Conservation (phyloP, 2,329 filamentous ascomycete genomes). For the Dryadomyces quercivorus region DNA sequence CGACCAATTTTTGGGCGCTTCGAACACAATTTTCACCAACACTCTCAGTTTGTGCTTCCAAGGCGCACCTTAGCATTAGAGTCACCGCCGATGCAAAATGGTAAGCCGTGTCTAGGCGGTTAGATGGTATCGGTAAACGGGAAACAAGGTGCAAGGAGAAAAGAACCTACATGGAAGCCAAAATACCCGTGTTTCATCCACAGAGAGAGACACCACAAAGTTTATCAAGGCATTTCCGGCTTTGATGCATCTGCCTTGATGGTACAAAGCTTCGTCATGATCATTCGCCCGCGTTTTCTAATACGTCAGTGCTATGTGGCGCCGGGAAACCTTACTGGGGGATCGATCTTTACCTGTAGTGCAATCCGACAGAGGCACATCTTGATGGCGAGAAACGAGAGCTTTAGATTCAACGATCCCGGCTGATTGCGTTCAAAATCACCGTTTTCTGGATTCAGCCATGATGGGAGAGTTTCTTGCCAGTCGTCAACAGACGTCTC, state of each 20-base stretch:
- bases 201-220: background rate
- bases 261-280: constrained; percentile 2
- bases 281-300: constrained; percentile 2
- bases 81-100: constrained; percentile 3
- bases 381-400: constrained; percentile 1
- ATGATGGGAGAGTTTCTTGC: constrained; percentile 1
- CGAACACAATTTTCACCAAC: background rate
- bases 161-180: constrained; percentile 2
- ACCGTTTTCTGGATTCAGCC: background rate
- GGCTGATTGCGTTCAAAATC: background rate
- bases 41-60: background rate
- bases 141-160: background rate
- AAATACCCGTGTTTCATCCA: background rate
- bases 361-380: constrained; percentile 3
- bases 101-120: background rate
- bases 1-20: background rate
- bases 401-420: background rate
- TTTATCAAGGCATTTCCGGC: constrained; percentile 1
- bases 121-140: background rate
- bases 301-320: background rate
- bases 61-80: constrained; percentile 3
- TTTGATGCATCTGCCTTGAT: constrained; percentile 2
- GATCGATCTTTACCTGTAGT: background rate
- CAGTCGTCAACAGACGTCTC: constrained; percentile 2
- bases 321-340: too few species aligned